Percentiles rank a stretch among this genome's conserved stretches.
phyloP scores from a whole-genome alignment of 1,284 basidiomycete species.

The Peniophora sp. region DNA sequence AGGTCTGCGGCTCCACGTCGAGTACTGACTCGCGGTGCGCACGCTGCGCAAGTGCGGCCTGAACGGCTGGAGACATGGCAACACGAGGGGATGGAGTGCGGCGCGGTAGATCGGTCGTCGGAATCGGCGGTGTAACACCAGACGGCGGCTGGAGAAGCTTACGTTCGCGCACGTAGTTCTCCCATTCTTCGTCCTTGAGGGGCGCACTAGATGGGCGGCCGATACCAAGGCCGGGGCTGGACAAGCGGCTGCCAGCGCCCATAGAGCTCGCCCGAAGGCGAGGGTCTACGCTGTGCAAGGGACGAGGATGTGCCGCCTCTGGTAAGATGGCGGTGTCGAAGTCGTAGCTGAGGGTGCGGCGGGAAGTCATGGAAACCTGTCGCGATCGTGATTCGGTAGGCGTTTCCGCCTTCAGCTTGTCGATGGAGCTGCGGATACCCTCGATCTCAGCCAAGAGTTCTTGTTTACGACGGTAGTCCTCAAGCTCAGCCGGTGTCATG shows the following conservation, averaged over 20 bases:
- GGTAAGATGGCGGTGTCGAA: constrained; percentile 39
- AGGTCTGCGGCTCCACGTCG: constrained; percentile 16
- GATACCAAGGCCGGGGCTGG: constrained; percentile 42
- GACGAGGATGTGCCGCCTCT: constrained; percentile 49
- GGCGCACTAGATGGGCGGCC: constrained; percentile 66
- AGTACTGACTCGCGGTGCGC: constrained; percentile 55
- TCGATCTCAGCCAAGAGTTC: constrained; percentile 69
- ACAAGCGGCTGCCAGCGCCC: constrained; percentile 46
- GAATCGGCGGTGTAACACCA: constrained; percentile 66
- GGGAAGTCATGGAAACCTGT: constrained; percentile 57
- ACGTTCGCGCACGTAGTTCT: constrained; percentile 70
- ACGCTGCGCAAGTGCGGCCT: constrained; percentile 62
- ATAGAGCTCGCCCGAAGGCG: constrained; percentile 61
- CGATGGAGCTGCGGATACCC: constrained; percentile 70
- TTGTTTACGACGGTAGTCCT: constrained; percentile 59
- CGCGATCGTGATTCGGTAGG: constrained; percentile 52
- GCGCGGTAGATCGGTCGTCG: constrained; percentile 38
- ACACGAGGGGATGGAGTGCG: constrained; percentile 31
- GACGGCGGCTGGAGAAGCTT: constrained; percentile 77
- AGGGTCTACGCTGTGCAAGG: constrained; percentile 57
- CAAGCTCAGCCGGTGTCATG: constrained; percentile 29
- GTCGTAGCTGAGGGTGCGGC: constrained; percentile 61
- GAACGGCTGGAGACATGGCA: constrained; percentile 59
- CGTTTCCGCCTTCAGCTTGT: constrained; percentile 60
- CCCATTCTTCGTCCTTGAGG: constrained; percentile 65